A percentile compares a stretch with the other conserved stretches of the same genome.
phyloP scores from a whole-genome alignment of 169 alveolate species.

The Theileria annulata region DNA sequence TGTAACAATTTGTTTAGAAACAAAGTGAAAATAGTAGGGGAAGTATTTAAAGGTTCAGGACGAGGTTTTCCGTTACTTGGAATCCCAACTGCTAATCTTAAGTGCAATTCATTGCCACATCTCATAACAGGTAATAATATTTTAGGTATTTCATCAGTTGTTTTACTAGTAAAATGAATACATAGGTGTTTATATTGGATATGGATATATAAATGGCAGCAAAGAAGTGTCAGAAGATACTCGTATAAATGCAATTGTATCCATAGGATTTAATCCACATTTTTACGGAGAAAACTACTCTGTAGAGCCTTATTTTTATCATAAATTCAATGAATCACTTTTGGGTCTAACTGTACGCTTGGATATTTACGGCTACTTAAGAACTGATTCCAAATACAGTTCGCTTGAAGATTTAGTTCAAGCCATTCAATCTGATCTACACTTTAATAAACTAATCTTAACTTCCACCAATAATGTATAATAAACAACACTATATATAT shows the following conservation, averaged over 20 bases:
- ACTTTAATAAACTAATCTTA: slow-evolving; percentile 13
- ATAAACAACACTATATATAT: background rate
- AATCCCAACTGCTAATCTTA: slow-evolving; percentile 58
- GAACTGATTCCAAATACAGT: slow-evolving; percentile 41
- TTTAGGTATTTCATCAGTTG: background rate
- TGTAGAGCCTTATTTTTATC: slow-evolving; percentile 58
- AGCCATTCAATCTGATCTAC: slow-evolving; percentile 46
- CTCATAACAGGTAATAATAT: slow-evolving; percentile 25
- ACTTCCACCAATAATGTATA: slow-evolving; percentile 1
- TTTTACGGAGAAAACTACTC: slow-evolving; percentile 42
- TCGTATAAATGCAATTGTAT: slow-evolving; percentile 17
- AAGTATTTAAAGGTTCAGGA: slow-evolving; percentile 41
- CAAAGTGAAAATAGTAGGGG: slow-evolving; percentile 28
- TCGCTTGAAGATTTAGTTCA: slow-evolving; percentile 34
- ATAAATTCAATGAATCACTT: slow-evolving; percentile 23
- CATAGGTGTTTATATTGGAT: slow-evolving; percentile 52
- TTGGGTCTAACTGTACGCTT: slow-evolving; percentile 35
- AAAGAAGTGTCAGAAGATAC: slow-evolving; percentile 22
- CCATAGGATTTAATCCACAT: slow-evolving; percentile 63
- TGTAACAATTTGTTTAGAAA: slow-evolving; percentile 6
- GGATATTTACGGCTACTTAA: slow-evolving; percentile 32
- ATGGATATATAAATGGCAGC: slow-evolving; percentile 26
- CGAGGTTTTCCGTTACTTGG: slow-evolving; percentile 52
- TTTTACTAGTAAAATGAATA: background rate
- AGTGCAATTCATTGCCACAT: slow-evolving; percentile 34